phyloP scores from a whole-genome alignment of 140 eudicot species.

The Ambrosia hybrid region DNA sequence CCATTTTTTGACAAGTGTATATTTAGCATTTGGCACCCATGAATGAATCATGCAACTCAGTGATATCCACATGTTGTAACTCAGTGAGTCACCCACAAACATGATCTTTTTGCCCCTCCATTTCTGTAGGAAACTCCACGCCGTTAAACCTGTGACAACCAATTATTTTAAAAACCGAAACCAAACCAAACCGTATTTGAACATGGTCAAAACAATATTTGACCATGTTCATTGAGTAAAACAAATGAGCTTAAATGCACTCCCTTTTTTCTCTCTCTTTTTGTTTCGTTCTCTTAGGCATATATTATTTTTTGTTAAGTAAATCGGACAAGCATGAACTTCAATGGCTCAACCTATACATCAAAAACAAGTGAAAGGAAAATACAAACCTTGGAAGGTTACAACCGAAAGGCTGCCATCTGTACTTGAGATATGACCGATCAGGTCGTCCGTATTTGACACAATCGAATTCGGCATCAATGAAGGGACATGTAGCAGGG shows the following conservation, averaged over 20 bases:
- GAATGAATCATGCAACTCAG: slow-evolving; percentile 89
- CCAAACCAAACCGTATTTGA: neutral
- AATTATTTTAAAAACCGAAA: neutral
- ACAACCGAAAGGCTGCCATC: slow-evolving; percentile 90
- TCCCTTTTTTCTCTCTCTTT: no score
- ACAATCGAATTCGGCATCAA: slow-evolving; percentile 75
- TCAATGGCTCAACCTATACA: no score
- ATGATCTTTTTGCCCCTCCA: slow-evolving; percentile 88
- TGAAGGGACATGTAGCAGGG: slow-evolving; percentile 63
- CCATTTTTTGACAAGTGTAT: slow-evolving; percentile 41
- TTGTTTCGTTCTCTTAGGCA: no score
- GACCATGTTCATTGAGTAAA: no score
- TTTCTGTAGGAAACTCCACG: slow-evolving; percentile 50
- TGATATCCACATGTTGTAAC: slow-evolving; percentile 87
- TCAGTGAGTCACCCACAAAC: slow-evolving; percentile 98
- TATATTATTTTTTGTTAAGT: no score
- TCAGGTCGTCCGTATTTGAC: slow-evolving; percentile 72
- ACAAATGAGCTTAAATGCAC: no score
- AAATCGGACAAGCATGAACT: no score
- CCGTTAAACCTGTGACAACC: slow-evolving; percentile 71
- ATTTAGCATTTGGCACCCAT: slow-evolving; percentile 61
- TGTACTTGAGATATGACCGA: slow-evolving; percentile 56
- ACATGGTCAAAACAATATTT: neutral
- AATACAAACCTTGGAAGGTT: slow-evolving; percentile 56
- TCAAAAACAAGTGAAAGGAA: neutral